Percentiles rank a stretch among this genome's conserved stretches.
These are phyloP conservation scores for Puccinia coronata DNA, from an alignment of 1,284 basidiomycete genomes.

Conservation along the genomic window DNA sequence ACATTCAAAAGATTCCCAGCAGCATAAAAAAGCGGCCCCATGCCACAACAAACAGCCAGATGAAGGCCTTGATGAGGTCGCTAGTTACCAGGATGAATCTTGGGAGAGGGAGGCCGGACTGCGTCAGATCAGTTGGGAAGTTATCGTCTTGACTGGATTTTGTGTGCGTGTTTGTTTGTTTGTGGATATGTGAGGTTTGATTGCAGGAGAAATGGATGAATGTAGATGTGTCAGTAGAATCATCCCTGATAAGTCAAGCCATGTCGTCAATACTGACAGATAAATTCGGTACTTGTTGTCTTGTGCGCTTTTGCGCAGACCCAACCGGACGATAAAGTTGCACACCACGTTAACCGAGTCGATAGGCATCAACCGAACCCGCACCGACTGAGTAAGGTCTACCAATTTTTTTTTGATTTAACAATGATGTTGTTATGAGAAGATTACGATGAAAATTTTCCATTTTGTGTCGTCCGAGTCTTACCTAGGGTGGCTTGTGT, in stretches of 20 bases:
- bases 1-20: slow-evolving; percentile 14
- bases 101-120: slow-evolving; percentile 18
- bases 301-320: background rate
- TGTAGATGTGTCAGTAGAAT: background rate
- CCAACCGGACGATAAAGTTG: slow-evolving; percentile 22
- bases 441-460: no score
- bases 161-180: slow-evolving; percentile 5
- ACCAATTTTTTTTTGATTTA: no score
- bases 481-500: slow-evolving; percentile 20
- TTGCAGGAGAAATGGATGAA: background rate
- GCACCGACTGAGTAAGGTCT: slow-evolving; percentile 25
- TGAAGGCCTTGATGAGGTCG: slow-evolving; percentile 16
- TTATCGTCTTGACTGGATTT: slow-evolving; percentile 47
- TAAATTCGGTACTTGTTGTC: slow-evolving; percentile 20
- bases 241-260: no score
- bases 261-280: background rate
- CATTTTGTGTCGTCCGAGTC: no score
- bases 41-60: slow-evolving; percentile 13
- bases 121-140: slow-evolving; percentile 38
- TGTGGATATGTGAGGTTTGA: no score
- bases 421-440: no score
- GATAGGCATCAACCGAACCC: slow-evolving; percentile 7
- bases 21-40: slow-evolving; percentile 14
- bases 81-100: background rate
- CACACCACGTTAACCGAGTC: slow-evolving; percentile 9